phyloP scores from a whole-genome alignment of 352 stramenopile species.

The Blastocystis hominis region DNA sequence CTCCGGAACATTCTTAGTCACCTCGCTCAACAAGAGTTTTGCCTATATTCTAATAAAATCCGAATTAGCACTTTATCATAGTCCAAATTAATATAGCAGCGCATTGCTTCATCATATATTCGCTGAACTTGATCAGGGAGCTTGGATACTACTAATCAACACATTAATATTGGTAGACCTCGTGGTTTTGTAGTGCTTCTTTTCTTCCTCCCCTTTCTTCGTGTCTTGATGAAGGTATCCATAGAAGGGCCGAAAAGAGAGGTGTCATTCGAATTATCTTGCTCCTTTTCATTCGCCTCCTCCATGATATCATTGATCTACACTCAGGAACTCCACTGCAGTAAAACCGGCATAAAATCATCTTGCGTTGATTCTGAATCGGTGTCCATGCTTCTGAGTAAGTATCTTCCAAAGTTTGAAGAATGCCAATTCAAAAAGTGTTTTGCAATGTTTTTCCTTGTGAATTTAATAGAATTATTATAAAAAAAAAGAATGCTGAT shows the following conservation, averaged over 20 bases:
- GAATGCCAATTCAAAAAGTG: too few relatives aligned
- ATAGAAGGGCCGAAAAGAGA: conserved; percentile 34
- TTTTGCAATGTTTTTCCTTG: too few relatives aligned
- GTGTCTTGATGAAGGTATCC: conserved; percentile 19
- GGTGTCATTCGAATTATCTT: neutral
- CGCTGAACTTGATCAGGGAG: neutral
- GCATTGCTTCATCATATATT: conserved; percentile 17
- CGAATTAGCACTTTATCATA: neutral
- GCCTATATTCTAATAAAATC: neutral
- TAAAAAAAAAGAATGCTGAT: too few relatives aligned
- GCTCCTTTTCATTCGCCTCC: neutral
- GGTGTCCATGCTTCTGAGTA: neutral
- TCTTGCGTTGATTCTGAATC: conserved; percentile 43
- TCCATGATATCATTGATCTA: conserved; percentile 53
- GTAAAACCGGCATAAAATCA: conserved; percentile 19
- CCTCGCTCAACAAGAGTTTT: conserved; percentile 43
- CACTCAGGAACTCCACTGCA: neutral
- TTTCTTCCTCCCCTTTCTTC: neutral
- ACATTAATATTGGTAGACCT: neutral
- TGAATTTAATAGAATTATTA: too few relatives aligned
- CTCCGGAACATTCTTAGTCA: conserved; percentile 38
- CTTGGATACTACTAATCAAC: neutral
- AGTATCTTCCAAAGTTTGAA: too few relatives aligned
- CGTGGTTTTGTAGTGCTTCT: neutral
- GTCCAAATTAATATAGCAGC: conserved; percentile 30